Base-by-base conservation (phyloP, 2,329 filamentous ascomycete genomes). In the Fusarium stilboides region DNA sequence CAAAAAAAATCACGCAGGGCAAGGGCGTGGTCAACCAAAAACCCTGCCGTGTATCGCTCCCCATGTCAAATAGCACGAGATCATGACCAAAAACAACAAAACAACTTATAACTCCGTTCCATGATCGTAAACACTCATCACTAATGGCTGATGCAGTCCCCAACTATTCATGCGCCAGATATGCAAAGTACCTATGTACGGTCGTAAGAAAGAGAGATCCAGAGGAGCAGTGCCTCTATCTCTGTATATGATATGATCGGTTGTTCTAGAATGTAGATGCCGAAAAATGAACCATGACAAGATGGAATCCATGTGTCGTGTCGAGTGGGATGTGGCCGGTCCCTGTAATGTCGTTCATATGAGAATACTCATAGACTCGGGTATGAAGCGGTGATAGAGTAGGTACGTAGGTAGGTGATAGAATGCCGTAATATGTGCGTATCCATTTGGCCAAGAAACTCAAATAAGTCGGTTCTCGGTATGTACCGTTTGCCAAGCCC, bases 401-500 rank as follows among this genome's bases (percentile, higher is more conserved):
- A 49, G 17, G 8, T 36, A 31, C 26, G 44, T 40, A 31, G 33
- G 44, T 40, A 26, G 24, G 28, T 50, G 20, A 20, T 34, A 14
- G 19, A 26, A n/a, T 26, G 20, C 17, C 28, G 39, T 28, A 42
- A 24, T 44, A 51, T 51, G 54, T 47, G 53, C 53, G 52, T 42
- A 42, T 53, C 31, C 54, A 45, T 37, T 44, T 53, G 56, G 62
- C 53, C 54, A 57, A 54, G 53, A 40, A 46, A 39, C 53, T 62
- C 74, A 86, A 31, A 86, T 81, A 54, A 80, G 77, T 69, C 78
- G 75, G 73, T 86, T 87, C 74, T 86, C 84, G 8, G 83, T 82
- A 69, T 82, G 81, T 53, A 86, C 80, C 42, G 82, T 77, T 73
- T 86, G 83, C 83, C 84, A 86, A 33, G 85, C 80, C 1, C 83